Base-by-base conservation (phyloP, 1,284 basidiomycete species). In the Mrakiaceae sp. region DNA sequence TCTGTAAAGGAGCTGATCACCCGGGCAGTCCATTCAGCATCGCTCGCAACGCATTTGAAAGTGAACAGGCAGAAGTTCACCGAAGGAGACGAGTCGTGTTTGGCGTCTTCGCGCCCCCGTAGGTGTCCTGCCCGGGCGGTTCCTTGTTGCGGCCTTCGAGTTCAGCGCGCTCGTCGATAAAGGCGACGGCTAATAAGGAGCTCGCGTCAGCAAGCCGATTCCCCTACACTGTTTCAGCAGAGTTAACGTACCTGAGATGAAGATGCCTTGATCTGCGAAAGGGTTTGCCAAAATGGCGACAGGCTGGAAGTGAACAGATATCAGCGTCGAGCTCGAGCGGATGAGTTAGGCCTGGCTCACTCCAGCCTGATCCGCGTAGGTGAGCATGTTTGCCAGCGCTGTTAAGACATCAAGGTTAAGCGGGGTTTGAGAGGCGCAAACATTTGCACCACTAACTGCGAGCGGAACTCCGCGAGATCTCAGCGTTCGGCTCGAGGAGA, bases 261-360 rank as follows among this genome's bases (percentile, higher is more conserved):
- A 66, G 62, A 66, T 66, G n/a, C 47, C 58, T 54, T 66, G 60
- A 27, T 66, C 64, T 9, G 65, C 65, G 14, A 66, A 63, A 2
- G 65, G 65, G 14, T 66, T 66, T 10, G 57, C 61, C 5, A 66
- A 58, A 40, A 66, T 58, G 4, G 65, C 61, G 9, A 63, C 53
- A 5, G 65, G 62, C 60, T 61, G 42, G 8, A 43, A n/a, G 2
- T 4, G 40, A 9, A 14, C 3, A 43, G 5, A 42, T 40, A 9
- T 51, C 48, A 60, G 47, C 39, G 6, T 40, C 16, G 16, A 44
- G 57, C 3, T 44, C 14, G 57, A 16, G n/a, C 10, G 48, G 7
- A 12, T 42, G 12, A 4, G 12, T 14, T n/a, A 52, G 16, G 46
- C 4, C 3, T 9, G 48, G 4, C 60, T 50, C 9, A 61, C 60